phyloP scores from a whole-genome alignment of 768 basidiomycete genomes.

The Tylopilus sp. region DNA sequence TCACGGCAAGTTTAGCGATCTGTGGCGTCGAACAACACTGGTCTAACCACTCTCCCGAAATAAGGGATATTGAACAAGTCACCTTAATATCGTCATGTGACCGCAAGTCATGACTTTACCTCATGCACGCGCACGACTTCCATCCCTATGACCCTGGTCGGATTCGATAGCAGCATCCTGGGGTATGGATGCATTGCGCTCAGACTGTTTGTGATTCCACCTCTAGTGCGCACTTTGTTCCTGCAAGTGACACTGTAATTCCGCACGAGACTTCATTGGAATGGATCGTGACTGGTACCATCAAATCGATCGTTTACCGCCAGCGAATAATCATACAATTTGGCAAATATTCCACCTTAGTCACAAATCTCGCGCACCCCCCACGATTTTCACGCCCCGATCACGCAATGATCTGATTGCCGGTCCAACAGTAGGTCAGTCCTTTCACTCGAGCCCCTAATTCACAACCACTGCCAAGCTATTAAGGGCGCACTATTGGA shows the following conservation, averaged over 20 bases:
- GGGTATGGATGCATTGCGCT: not conserved
- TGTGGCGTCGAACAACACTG: not conserved
- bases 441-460: not conserved
- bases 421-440: not conserved
- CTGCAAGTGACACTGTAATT: not conserved
- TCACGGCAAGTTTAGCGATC: not conserved
- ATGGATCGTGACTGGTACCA: not conserved
- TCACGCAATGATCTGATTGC: not conserved
- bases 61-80: not conserved
- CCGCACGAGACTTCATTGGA: not conserved
- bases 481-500: not conserved
- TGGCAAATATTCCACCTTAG: not conserved
- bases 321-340: not conserved
- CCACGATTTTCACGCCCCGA: not conserved
- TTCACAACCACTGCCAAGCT: constrained; percentile 9
- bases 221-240: not conserved
- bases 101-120: not conserved
- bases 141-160: not conserved
- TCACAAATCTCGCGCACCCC: not conserved
- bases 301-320: constrained; percentile 9
- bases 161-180: not conserved
- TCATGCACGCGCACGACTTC: not conserved
- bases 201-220: not conserved
- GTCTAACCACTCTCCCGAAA: not conserved
- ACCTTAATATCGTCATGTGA: not conserved